Evolutionary conservation across 495 filamentous ascomycete genomes (phyloP).

Genomic region (Lentithecium fluviatile): DNA sequence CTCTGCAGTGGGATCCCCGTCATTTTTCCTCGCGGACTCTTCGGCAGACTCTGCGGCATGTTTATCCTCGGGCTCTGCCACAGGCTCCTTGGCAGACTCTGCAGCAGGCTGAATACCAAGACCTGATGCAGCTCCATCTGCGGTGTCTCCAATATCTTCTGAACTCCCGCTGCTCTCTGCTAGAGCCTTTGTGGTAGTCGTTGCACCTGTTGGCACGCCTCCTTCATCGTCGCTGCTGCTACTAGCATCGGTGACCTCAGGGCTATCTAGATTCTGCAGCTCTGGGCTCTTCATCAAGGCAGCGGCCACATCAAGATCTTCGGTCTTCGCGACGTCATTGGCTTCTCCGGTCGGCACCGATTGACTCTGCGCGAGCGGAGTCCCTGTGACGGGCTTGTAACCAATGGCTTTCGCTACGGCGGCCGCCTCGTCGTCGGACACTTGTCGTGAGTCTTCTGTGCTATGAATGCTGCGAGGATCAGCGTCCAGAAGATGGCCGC

Average conservation of each 20-base stretch:
- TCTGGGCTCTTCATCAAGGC: slow-evolving; percentile 42
- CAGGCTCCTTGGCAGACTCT: too few species aligned
- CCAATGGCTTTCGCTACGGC: slow-evolving; percentile 44
- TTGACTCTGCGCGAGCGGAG: slow-evolving; percentile 28
- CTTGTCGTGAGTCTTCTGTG: slow-evolving; percentile 16
- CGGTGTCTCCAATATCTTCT: too few species aligned
- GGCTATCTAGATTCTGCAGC: slow-evolving; percentile 39
- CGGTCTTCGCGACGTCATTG: slow-evolving; percentile 27
- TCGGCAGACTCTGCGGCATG: too few species aligned
- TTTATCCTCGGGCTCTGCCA: too few species aligned
- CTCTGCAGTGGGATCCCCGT: too few species aligned
- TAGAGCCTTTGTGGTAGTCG: too few species aligned
- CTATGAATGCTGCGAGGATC: slow-evolving; percentile 25
- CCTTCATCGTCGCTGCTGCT: slow-evolving; percentile 34
- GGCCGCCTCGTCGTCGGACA: slow-evolving; percentile 37
- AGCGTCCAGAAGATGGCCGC: slow-evolving; percentile 31
- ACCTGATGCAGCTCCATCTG: too few species aligned
- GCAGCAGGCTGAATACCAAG: too few species aligned
- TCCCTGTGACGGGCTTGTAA: slow-evolving; percentile 18
- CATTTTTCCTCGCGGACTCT: too few species aligned
- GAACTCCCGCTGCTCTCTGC: too few species aligned
- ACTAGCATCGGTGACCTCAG: slow-evolving; percentile 35
- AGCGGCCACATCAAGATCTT: too few species aligned
- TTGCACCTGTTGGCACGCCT: not conserved
- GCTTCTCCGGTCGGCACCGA: slow-evolving; percentile 14